Conservation (phyloP, 768 basidiomycete genomes). For the Clitopilus passeckerianus region DNA sequence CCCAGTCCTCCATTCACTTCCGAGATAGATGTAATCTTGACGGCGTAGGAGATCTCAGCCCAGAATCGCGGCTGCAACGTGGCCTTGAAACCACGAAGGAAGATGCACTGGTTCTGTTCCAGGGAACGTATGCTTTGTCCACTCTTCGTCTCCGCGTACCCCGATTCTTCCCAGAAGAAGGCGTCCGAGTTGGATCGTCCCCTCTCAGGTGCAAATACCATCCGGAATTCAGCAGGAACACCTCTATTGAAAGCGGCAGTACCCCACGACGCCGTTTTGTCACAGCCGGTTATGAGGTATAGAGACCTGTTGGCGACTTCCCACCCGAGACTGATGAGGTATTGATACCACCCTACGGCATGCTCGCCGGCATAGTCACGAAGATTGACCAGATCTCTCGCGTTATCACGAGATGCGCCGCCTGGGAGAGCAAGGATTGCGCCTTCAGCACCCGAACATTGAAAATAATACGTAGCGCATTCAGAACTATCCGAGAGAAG, state of each 20-base stretch:
- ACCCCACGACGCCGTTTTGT: constrained; percentile 11
- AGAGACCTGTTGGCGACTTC: constrained; percentile 8
- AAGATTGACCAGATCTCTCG: constrained; percentile 1
- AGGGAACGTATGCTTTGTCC: background rate
- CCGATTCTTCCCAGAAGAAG: background rate
- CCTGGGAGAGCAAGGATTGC: constrained; percentile 11
- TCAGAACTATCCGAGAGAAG: too few species aligned
- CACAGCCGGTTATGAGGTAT: constrained; percentile 14
- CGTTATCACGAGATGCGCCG: constrained; percentile 5
- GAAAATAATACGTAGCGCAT: background rate
- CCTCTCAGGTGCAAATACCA: background rate
- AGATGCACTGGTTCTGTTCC: constrained; percentile 7
- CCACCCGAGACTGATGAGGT: constrained; percentile 6
- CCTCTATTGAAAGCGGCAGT: constrained; percentile 6
- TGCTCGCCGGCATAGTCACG: constrained; percentile 7
- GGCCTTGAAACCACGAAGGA: constrained; percentile 9
- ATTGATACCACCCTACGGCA: constrained; percentile 13
- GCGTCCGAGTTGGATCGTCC: background rate
- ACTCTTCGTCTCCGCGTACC: background rate
- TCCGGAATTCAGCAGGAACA: background rate
- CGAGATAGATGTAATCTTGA: background rate
- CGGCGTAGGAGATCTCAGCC: background rate
- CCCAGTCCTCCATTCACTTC: background rate
- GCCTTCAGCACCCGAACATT: constrained; percentile 3
- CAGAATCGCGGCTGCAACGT: constrained; percentile 2